Percentiles rank a stretch among this genome's conserved stretches.
phyloP scores from a whole-genome alignment of 192 early-diverging fungal species.

The Coemansia sp. region DNA sequence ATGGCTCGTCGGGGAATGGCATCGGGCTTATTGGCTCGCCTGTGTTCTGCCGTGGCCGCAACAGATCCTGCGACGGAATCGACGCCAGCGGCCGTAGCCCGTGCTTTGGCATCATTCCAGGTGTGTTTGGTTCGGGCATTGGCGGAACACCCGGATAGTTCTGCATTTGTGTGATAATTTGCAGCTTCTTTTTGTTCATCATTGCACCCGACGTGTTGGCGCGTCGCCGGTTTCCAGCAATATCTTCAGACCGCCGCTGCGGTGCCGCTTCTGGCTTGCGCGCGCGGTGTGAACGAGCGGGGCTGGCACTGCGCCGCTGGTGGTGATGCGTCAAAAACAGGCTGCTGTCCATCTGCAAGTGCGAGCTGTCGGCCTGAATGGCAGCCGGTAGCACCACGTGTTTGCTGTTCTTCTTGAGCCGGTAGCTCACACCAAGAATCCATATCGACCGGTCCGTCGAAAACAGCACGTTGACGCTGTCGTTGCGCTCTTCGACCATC shows the following conservation, averaged over 20 bases:
- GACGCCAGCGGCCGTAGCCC: slow-evolving; percentile 37
- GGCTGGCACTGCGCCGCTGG: slow-evolving; percentile 51
- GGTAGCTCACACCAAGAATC: slow-evolving; percentile 52
- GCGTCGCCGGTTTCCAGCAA: slow-evolving; percentile 34
- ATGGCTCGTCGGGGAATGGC: slow-evolving; percentile 51
- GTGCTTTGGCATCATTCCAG: slow-evolving; percentile 24
- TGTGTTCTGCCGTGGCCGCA: slow-evolving; percentile 13
- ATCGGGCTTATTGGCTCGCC: slow-evolving; percentile 41
- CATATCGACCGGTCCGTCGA: slow-evolving; percentile 50
- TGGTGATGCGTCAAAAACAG: slow-evolving; percentile 51
- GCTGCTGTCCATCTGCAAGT: slow-evolving; percentile 48
- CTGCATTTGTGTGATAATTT: slow-evolving; percentile 47
- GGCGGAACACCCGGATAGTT: slow-evolving; percentile 35
- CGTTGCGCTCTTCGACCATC: slow-evolving; percentile 50
- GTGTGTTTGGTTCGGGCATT: slow-evolving; percentile 25
- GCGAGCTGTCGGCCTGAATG: slow-evolving; percentile 45
- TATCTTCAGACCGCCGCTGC: slow-evolving; percentile 48
- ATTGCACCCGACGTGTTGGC: slow-evolving; percentile 54
- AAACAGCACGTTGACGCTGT: slow-evolving; percentile 52
- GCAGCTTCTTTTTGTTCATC: slow-evolving; percentile 55
- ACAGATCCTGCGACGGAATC: slow-evolving; percentile 51
- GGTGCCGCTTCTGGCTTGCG: slow-evolving; percentile 30
- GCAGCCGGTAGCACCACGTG: slow-evolving; percentile 45
- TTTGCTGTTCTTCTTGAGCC: slow-evolving; percentile 45
- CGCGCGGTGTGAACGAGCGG: slow-evolving; percentile 21